Conservation (phyloP, 73 alveolate genomes). For the Paramecium bursaria region DNA sequence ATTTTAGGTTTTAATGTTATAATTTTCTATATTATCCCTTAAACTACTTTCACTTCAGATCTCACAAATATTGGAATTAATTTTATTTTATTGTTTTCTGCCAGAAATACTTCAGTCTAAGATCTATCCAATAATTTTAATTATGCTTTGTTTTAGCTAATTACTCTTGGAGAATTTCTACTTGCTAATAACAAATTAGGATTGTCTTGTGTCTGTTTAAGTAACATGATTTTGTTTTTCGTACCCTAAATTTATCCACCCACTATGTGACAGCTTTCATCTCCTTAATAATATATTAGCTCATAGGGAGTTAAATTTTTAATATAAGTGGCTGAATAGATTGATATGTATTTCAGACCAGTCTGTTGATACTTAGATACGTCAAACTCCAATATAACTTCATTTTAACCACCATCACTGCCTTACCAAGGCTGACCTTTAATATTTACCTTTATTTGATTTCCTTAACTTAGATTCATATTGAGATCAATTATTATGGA, state of each 20-base stretch:
- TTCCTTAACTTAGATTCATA: no score
- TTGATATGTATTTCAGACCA: background rate
- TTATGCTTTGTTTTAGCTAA: background rate
- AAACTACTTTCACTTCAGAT: conserved; percentile 17
- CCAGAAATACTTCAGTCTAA: background rate
- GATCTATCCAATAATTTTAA: conserved; percentile 14
- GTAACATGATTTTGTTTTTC: background rate
- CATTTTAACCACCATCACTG: conserved; percentile 24
- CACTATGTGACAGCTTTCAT: background rate
- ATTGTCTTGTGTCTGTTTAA: background rate
- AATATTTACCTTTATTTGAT: background rate
- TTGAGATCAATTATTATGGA: no score
- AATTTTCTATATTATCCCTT: background rate
- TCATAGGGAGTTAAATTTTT: conserved; percentile 39
- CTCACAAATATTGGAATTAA: conserved; percentile 15
- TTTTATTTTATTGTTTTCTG: background rate
- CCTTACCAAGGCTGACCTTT: conserved; percentile 33
- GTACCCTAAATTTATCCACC: conserved; percentile 27
- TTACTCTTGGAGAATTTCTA: background rate
- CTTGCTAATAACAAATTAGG: background rate
- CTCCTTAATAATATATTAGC: background rate
- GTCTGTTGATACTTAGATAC: background rate
- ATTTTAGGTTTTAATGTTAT: background rate
- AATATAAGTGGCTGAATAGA: background rate
- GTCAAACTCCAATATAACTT: background rate